These are phyloP conservation scores for Lycium barbarum DNA, from an alignment of 257 asterid genomes.

Conservation along the genomic window DNA sequence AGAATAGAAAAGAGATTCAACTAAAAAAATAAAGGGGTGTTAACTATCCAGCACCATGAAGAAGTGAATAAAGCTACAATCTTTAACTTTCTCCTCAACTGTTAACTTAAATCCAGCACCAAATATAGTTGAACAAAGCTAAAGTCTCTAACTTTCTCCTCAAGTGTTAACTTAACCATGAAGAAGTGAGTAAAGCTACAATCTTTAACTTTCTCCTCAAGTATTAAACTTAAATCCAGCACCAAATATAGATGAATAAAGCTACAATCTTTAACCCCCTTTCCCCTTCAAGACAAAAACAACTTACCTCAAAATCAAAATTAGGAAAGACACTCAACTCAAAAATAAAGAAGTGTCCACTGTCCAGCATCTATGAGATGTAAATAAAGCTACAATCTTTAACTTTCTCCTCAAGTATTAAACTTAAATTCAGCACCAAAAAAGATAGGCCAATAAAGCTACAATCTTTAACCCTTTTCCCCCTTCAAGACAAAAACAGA, in stretches of 20 bases:
- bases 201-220: not conserved
- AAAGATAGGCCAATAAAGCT: slow-evolving; percentile 40
- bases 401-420: not conserved
- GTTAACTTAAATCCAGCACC: slow-evolving; percentile 30
- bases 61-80: too few relatives aligned
- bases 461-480: slow-evolving; percentile 34
- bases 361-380: too few relatives aligned
- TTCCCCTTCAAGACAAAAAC: too few relatives aligned
- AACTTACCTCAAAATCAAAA: too few relatives aligned
- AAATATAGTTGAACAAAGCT: slow-evolving; percentile 35
- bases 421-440: slow-evolving; percentile 40
- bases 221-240: slow-evolving; percentile 29
- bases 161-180: too few relatives aligned
- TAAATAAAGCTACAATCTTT: too few relatives aligned
- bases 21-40: too few relatives aligned
- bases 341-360: too few relatives aligned
- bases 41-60: too few relatives aligned
- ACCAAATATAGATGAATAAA: slow-evolving; percentile 43
- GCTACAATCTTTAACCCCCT: slow-evolving; percentile 24
- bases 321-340: too few relatives aligned
- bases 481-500: slow-evolving; percentile 19
- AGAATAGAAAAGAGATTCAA: too few relatives aligned
- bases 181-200: not conserved
- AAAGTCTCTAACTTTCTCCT: not conserved
- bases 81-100: not conserved